Percentiles rank a stretch among this genome's conserved stretches.
phyloP scores from a whole-genome alignment of 2,329 filamentous ascomycete species.

The Basipetospora chlamydospora region DNA sequence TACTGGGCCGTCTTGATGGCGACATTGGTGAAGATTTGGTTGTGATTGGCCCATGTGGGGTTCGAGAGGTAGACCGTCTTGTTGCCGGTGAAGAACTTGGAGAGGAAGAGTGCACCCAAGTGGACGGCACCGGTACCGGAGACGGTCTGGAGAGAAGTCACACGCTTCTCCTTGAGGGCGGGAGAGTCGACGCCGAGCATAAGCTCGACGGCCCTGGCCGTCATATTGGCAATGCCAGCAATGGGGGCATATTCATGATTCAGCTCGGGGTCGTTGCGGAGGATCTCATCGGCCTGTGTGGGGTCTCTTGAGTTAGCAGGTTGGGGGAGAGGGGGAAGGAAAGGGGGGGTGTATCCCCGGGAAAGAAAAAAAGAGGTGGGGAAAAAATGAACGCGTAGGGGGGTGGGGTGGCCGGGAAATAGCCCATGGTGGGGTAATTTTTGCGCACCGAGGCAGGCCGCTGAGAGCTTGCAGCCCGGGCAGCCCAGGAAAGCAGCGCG shows the following conservation, averaged over 20 bases:
- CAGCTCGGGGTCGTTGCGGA: constrained; percentile 74
- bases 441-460: too few relatives aligned
- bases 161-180: constrained; percentile 70
- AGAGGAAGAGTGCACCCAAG: constrained; percentile 79
- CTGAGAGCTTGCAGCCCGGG: too few relatives aligned
- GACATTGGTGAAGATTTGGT: constrained; percentile 95
- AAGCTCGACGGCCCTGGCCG: constrained; percentile 77
- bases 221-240: constrained; percentile 74
- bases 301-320: neutral
- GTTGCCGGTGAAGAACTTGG: constrained; percentile 71
- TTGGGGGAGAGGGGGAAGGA: constrained; percentile 9
- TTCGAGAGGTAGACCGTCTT: constrained; percentile 79
- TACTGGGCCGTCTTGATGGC: constrained; percentile 64
- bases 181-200: constrained; percentile 70
- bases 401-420: too few relatives aligned
- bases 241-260: constrained; percentile 99
- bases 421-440: constrained; percentile 1
- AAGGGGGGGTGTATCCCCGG: too few relatives aligned
- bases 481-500: too few relatives aligned
- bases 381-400: too few relatives aligned
- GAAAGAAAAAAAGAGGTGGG: too few relatives aligned
- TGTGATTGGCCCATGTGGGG: constrained; percentile 97
- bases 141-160: constrained; percentile 78
- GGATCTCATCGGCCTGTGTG: constrained; percentile 70
- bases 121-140: constrained; percentile 94